Evolutionary conservation across 768 basidiomycete species (phyloP), one percentile per base, ranked within the genome.

Genomic region (Boletellus emodensis): DNA sequence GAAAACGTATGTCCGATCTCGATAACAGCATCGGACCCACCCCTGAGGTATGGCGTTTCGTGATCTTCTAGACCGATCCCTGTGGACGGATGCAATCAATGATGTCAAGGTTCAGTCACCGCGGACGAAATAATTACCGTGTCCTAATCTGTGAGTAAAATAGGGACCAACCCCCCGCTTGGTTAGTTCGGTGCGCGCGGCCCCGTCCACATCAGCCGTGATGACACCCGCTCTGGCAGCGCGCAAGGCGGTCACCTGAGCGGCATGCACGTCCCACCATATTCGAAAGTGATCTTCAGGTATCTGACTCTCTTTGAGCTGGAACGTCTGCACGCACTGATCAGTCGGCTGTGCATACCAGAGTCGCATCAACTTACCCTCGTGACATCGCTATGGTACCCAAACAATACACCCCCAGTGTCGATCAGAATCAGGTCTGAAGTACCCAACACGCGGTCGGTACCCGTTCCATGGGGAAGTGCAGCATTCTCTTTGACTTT

Each of bases 51-150:
- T 1, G 90, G 90, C 7, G 76, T 72, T 67, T 94, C 90, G 56
- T 94, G 92, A 8, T 76, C 84, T 66, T 93, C 88, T 4, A 94
- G 69, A 3, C 90, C 90, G 30, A 94, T 92, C 2, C 90, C 90
- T 88, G 46, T 32, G 12, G 30, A n/a, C n/a, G 18, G 33, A 24
- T 15, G 17, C n/a, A 20, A 40, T 48, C 48, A 56, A 18, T 40
- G 62, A 32, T 52, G 53, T 47, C 49, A 55, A 50, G 49, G 53
- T 48, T 30, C 44, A 60, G 13, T 54, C 14, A 45, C 22, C 37
- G 33, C 39, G 46, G n/a, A 28, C n/a, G 44, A 44, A 5, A 43
- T 6, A 28, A 64, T 75, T 40, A 87, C 87, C 88, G 56, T 90
- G 87, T 10, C 89, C 90, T 3, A 93, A 72, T 42, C 90, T 73